Base-by-base conservation (phyloP, 306 rosid genomes). In the Quercus rubra region DNA sequence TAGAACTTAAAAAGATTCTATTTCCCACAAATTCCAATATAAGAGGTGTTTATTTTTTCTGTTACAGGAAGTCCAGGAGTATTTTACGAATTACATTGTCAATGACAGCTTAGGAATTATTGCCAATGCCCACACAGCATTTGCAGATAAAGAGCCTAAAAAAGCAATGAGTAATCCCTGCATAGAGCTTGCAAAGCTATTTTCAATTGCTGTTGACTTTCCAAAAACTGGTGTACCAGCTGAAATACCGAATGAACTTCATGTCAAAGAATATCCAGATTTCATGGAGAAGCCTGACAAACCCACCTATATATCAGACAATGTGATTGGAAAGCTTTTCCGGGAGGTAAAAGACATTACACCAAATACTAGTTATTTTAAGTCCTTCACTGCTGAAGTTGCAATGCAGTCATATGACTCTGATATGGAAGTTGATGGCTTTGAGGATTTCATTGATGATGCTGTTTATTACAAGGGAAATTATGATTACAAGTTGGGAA, bases 151-250 rank as follows among this genome's bases (percentile, higher is more conserved):
- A 43, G 84, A 88, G 70, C 12, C 71, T 55, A 0, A 0, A 1
- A 90, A 90, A 84, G 97, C 97, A 68, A 89, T 84, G 96, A 78
- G 94, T 75, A 14, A 13, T 2, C 81, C 80, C 5, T 94, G 97
- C 59, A 43, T 87, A 56, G 79, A 90, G 85, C 96, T 94, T 14
- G 97, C 96, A 21, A 90, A 80, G 79, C 74, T 94, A 61, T 87
- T 84, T 71, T 94, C 97, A 19, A 49, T 80, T 4, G 98, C 98
- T 0, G 97, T 94, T 12, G 98, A 94, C 86, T 92, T 90, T 63
- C 93, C 96, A 2, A 94, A 94, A 78, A 90, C 97, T 1, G 98
- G 97, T 1, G 82, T 90, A 3, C 92, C 97, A 3, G 98, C 97
- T 21, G 83, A 74, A 19, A 78, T 92, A 27, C 94, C 96, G 9